Conservation (phyloP, 352 stramenopile species). For the Phytophthora meadii region DNA sequence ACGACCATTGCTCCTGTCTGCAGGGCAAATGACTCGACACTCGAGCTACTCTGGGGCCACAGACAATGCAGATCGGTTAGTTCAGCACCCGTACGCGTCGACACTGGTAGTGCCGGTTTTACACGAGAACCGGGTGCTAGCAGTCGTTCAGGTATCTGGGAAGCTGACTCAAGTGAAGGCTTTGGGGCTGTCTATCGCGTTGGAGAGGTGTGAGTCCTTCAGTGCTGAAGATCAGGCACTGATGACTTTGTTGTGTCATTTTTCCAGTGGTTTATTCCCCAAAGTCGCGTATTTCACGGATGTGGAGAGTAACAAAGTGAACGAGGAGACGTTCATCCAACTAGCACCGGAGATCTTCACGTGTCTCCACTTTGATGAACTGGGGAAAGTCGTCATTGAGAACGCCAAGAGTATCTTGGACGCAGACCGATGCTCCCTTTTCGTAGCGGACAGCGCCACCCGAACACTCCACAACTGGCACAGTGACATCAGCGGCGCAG, state of each 20-base stretch:
- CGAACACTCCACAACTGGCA: slow-evolving; percentile 77
- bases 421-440: slow-evolving; percentile 77
- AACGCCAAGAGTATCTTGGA: slow-evolving; percentile 81
- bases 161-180: slow-evolving; percentile 67
- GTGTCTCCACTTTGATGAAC: slow-evolving; percentile 78
- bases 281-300: slow-evolving; percentile 84
- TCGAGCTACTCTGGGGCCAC: slow-evolving; percentile 55
- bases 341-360: slow-evolving; percentile 82
- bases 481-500: slow-evolving; percentile 71
- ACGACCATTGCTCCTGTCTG: slow-evolving; percentile 60
- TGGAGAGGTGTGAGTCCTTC: slow-evolving; percentile 72
- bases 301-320: slow-evolving; percentile 83
- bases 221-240: slow-evolving; percentile 62
- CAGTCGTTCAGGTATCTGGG: slow-evolving; percentile 68
- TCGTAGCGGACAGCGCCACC: slow-evolving; percentile 62
- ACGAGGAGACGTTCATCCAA: slow-evolving; percentile 80
- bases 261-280: slow-evolving; percentile 65
- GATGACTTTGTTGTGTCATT: slow-evolving; percentile 61
- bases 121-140: slow-evolving; percentile 43
- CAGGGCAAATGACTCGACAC: slow-evolving; percentile 54
- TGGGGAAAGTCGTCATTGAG: slow-evolving; percentile 80
- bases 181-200: slow-evolving; percentile 63
- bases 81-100: slow-evolving; percentile 61
- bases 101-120: slow-evolving; percentile 68
- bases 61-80: slow-evolving; percentile 71